A percentile compares a stretch with the other conserved stretches of the same genome.
Conservation (phyloP, 176 grass and related monocot genomes). For the Avena sativa region DNA sequence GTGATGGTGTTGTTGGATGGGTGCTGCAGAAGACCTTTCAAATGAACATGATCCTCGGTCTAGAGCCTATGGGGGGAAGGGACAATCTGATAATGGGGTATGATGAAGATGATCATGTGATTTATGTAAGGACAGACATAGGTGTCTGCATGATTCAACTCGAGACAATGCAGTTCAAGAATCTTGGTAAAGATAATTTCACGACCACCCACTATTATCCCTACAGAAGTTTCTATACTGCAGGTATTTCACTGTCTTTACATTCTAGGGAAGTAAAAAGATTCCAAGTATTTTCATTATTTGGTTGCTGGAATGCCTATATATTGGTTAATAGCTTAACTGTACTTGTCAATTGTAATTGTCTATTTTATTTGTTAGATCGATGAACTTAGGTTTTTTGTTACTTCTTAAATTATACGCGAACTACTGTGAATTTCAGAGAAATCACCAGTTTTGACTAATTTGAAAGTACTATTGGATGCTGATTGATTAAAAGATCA, state of each 20-base stretch:
- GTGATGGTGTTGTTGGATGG: constrained; percentile 16
- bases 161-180: constrained; percentile 24
- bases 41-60: not conserved
- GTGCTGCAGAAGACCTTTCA: constrained; percentile 2
- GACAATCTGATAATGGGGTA: constrained; percentile 17
- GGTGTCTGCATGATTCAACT: constrained; percentile 27
- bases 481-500: no score
- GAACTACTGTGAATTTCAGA: no score
- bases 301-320: not conserved
- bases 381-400: not conserved
- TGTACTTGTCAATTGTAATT: no score
- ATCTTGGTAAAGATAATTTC: constrained; percentile 20
- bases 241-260: constrained; percentile 2
- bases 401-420: no score
- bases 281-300: not conserved
- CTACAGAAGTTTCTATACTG: constrained; percentile 19
- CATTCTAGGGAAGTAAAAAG: not conserved
- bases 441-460: no score
- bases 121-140: constrained; percentile 26
- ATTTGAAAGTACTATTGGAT: no score
- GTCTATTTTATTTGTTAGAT: no score
- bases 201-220: not conserved
- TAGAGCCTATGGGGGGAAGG: not conserved
- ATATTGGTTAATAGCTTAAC: not conserved
- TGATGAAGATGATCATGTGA: constrained; percentile 23